Conservation (phyloP, 306 rosid genomes). For the Dryas octopetala region DNA sequence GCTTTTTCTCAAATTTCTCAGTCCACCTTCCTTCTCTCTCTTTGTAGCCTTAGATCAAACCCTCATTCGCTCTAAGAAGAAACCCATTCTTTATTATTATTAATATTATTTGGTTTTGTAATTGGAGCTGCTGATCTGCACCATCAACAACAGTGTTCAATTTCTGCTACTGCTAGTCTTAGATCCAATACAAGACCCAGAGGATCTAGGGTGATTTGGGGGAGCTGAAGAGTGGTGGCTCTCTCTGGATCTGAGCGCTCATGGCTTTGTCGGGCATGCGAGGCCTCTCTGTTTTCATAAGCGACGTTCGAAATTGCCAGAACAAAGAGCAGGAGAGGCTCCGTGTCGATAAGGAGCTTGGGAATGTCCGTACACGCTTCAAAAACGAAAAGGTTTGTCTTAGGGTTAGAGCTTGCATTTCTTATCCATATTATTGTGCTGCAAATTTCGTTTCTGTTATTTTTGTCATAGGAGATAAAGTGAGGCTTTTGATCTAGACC, state of each 20-base stretch:
- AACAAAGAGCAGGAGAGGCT: conserved; percentile 97
- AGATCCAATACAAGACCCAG: conserved; percentile 49
- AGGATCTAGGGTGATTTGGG: conserved; percentile 46
- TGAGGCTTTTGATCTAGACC: conserved; percentile 11
- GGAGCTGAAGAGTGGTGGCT: conserved; percentile 27
- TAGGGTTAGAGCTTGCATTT: background rate
- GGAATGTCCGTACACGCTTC: conserved; percentile 96
- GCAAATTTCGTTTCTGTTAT: background rate
- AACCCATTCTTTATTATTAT: background rate
- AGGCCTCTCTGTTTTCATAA: conserved; percentile 96
- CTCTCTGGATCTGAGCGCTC: conserved; percentile 60
- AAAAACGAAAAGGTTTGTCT: conserved; percentile 80
- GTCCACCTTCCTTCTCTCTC: conserved; percentile 48
- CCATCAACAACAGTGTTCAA: background rate
- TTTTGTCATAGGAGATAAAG: background rate
- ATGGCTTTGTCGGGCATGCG: conserved; percentile 99
- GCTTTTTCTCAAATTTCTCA: conserved; percentile 50
- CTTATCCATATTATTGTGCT: background rate
- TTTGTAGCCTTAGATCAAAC: background rate
- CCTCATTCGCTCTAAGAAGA: background rate
- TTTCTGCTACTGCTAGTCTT: background rate
- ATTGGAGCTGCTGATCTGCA: conserved; percentile 43
- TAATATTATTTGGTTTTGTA: background rate
- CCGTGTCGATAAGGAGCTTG: conserved; percentile 97
- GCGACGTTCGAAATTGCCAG: conserved; percentile 95